Evolutionary conservation across 1,139 yeast species (phyloP).

Genomic region (Hanseniaspora sp.): DNA sequence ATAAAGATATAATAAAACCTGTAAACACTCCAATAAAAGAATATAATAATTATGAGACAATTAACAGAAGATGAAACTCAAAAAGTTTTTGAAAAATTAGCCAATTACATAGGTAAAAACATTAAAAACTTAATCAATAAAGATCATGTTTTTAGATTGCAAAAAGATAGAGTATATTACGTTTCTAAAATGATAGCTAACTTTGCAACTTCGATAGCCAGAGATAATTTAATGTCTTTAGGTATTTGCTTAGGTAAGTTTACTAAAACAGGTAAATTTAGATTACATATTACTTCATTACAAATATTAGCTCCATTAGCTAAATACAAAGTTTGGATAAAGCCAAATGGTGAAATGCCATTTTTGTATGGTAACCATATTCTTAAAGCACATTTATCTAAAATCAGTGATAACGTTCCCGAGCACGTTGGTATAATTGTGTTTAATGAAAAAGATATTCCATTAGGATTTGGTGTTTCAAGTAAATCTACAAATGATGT

Average conservation of each 20-base stretch:
- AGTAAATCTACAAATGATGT: slow-evolving; percentile 89
- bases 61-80: slow-evolving; percentile 95
- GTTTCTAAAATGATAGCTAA: slow-evolving; percentile 74
- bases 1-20: background rate
- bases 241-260: slow-evolving; percentile 93
- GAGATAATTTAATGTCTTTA: slow-evolving; percentile 80
- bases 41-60: slow-evolving; percentile 58
- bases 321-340: slow-evolving; percentile 90
- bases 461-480: slow-evolving; percentile 91
- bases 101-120: slow-evolving; percentile 91
- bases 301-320: slow-evolving; percentile 77
- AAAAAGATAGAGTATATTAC: slow-evolving; percentile 91
- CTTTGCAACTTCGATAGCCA: slow-evolving; percentile 79
- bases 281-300: slow-evolving; percentile 86
- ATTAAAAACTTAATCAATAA: slow-evolving; percentile 80
- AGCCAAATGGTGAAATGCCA: slow-evolving; percentile 97
- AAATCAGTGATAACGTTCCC: slow-evolving; percentile 94
- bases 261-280: slow-evolving; percentile 93
- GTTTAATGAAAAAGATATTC: slow-evolving; percentile 82
- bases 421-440: slow-evolving; percentile 95
- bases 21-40: background rate
- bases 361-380: slow-evolving; percentile 93
- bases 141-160: slow-evolving; percentile 86
- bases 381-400: slow-evolving; percentile 89
- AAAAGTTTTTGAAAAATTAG: slow-evolving; percentile 89